Evolutionary conservation across 2,329 filamentous ascomycete species (phyloP).

Genomic region (Cladosporium austrohemisphaericum): DNA sequence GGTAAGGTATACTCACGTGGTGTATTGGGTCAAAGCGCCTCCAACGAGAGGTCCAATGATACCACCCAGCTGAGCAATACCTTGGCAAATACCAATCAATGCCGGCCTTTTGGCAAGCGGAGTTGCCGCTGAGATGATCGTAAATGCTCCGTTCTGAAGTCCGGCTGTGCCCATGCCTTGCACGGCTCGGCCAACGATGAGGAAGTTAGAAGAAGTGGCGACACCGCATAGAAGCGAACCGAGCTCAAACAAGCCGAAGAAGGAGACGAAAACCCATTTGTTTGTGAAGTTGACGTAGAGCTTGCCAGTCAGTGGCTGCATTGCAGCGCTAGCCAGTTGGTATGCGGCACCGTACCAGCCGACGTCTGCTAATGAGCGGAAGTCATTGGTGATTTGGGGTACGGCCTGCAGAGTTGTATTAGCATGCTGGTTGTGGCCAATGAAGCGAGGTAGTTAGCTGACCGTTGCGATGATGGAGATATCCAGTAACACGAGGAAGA

Average conservation of each 20-base stretch:
- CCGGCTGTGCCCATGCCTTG: slow-evolving; percentile 53
- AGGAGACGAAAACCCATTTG: slow-evolving; percentile 20
- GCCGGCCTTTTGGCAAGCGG: slow-evolving; percentile 17
- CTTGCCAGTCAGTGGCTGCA: slow-evolving; percentile 22
- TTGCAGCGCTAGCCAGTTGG: slow-evolving; percentile 16
- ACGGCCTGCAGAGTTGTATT: slow-evolving; percentile 28
- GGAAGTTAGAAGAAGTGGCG: slow-evolving; percentile 48
- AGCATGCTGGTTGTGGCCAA: background rate
- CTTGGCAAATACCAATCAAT: slow-evolving; percentile 22
- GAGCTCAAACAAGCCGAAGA: slow-evolving; percentile 28
- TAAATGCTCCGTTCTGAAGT: slow-evolving; percentile 18
- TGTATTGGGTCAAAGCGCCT: slow-evolving; percentile 20
- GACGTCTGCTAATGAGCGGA: slow-evolving; percentile 40
- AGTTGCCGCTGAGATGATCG: slow-evolving; percentile 16
- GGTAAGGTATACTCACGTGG: background rate
- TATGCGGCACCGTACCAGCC: slow-evolving; percentile 39
- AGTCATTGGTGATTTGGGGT: slow-evolving; percentile 40
- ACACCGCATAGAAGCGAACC: slow-evolving; percentile 53
- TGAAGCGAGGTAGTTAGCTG: background rate
- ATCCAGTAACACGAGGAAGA: slow-evolving; percentile 29
- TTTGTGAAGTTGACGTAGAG: slow-evolving; percentile 19
- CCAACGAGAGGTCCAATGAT: slow-evolving; percentile 19
- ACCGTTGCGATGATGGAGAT: slow-evolving; percentile 19
- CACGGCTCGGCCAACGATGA: slow-evolving; percentile 54
- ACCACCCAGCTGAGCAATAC: slow-evolving; percentile 14